These are phyloP conservation scores for Podospora pseudoanserina DNA, from an alignment of 495 filamentous ascomycete species.

Conservation along the genomic window DNA sequence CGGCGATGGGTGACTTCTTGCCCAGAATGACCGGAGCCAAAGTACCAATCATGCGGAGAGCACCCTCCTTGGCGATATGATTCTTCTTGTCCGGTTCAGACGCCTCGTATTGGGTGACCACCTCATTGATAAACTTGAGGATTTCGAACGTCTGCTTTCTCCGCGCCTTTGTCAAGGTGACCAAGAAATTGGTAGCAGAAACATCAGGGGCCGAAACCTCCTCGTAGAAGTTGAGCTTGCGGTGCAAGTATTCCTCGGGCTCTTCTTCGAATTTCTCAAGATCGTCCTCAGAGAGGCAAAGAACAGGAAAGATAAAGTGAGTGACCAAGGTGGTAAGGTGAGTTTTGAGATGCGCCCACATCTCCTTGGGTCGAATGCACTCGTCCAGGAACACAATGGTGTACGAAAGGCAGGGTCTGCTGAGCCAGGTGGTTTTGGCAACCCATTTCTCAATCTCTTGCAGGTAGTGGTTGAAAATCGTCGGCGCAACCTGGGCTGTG, in stretches of 20 bases:
- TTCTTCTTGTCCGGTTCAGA: constrained; percentile 82
- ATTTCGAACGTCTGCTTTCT: constrained; percentile 95
- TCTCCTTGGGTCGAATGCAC: constrained; percentile 93
- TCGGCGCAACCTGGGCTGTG: constrained; percentile 84
- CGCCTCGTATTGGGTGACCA: constrained; percentile 83
- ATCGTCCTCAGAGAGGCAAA: constrained; percentile 90
- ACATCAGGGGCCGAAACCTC: constrained; percentile 95
- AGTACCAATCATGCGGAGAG: constrained; percentile 94
- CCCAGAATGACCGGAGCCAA: constrained; percentile 88
- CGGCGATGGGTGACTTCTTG: constrained; percentile 96
- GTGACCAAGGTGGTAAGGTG: constrained; percentile 88
- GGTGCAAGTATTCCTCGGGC: constrained; percentile 91
- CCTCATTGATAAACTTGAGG: constrained; percentile 84
- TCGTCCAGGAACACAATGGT: constrained; percentile 93
- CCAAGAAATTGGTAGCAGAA: constrained; percentile 92
- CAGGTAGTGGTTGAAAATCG: constrained; percentile 90
- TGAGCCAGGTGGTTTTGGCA: constrained; percentile 88
- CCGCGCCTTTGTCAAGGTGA: constrained; percentile 87
- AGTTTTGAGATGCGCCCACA: constrained; percentile 91
- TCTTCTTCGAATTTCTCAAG: constrained; percentile 91
- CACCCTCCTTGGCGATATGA: constrained; percentile 93
- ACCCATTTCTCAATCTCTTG: constrained; percentile 96
- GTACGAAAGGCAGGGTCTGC: constrained; percentile 86
- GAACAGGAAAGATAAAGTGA: constrained; percentile 89
- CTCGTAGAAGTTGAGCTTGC: constrained; percentile 96